phyloP scores from a whole-genome alignment of 1,284 basidiomycete species.

The Ustilago loliicola region DNA sequence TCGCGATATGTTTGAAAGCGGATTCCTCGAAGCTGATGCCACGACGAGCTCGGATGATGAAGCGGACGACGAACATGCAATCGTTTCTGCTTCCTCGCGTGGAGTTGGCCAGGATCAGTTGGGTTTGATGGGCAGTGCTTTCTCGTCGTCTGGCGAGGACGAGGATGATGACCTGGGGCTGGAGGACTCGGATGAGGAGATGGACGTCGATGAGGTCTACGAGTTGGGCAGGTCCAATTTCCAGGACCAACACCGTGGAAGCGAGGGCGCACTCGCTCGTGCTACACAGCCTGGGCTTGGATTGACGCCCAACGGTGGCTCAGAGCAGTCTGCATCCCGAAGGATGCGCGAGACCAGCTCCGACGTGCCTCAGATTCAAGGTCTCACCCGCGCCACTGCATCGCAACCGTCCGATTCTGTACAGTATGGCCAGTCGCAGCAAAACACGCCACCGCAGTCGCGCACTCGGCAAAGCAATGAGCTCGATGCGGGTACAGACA shows the following conservation, averaged over 20 bases:
- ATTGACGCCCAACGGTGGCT: neutral
- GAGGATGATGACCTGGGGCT: slow-evolving; percentile 46
- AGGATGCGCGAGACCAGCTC: slow-evolving; percentile 38
- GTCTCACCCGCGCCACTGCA: slow-evolving; percentile 1
- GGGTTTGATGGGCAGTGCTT: slow-evolving; percentile 15
- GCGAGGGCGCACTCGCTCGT: slow-evolving; percentile 16
- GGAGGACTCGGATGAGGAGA: slow-evolving; percentile 50
- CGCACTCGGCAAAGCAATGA: slow-evolving; percentile 36
- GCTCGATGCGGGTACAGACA: slow-evolving; percentile 38
- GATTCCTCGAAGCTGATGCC: slow-evolving; percentile 65
- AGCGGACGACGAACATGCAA: slow-evolving; percentile 17
- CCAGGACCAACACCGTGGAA: slow-evolving; percentile 19
- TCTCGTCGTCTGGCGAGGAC: slow-evolving; percentile 27
- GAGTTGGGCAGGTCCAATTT: slow-evolving; percentile 35
- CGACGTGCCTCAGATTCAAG: slow-evolving; percentile 21
- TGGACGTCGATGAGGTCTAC: slow-evolving; percentile 43
- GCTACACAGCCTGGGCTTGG: neutral
- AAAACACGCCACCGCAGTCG: slow-evolving; percentile 38
- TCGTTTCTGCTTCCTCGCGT: slow-evolving; percentile 10
- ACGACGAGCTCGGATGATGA: slow-evolving; percentile 57
- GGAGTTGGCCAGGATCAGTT: slow-evolving; percentile 42
- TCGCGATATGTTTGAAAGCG: slow-evolving; percentile 66
- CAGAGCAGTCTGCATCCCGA: slow-evolving; percentile 17
- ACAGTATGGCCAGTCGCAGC: slow-evolving; percentile 16
- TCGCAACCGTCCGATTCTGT: neutral